These are phyloP conservation scores for Oleoguttula mirabilis DNA, from an alignment of 495 filamentous ascomycete species.

Conservation along the genomic window DNA sequence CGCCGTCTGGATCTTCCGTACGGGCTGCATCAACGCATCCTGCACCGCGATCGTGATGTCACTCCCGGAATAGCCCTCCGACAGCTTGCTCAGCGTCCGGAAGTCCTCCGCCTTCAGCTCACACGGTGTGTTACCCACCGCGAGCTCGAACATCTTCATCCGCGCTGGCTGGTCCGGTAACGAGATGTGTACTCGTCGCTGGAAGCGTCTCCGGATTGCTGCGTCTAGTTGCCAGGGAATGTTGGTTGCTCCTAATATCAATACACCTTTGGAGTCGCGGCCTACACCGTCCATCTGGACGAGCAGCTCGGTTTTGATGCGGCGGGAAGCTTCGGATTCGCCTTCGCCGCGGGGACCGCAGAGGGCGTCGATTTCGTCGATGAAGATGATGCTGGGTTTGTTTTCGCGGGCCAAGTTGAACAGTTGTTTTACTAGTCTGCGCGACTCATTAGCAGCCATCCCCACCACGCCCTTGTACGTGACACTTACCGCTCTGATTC, in stretches of 20 bases:
- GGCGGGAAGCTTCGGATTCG: conserved; percentile 89
- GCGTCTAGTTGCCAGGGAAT: conserved; percentile 98
- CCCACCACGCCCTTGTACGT: no score
- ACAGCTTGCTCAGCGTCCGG: conserved; percentile 61
- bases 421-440: conserved; percentile 86
- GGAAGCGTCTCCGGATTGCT: conserved; percentile 94
- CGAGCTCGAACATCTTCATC: conserved; percentile 94
- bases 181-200: conserved; percentile 88
- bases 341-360: conserved; percentile 95
- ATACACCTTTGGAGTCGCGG: conserved; percentile 80
- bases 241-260: conserved; percentile 94
- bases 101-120: conserved; percentile 70
- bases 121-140: conserved; percentile 81
- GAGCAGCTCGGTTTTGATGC: conserved; percentile 96
- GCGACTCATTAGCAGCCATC: background rate
- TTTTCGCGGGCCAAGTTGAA: conserved; percentile 98
- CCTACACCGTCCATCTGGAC: conserved; percentile 99
- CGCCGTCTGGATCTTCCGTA: conserved; percentile 92
- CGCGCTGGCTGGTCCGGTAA: conserved; percentile 78
- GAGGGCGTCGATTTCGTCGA: conserved; percentile 96
- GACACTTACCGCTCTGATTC: conserved; percentile 77
- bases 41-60: conserved; percentile 96
- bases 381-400: conserved; percentile 97
- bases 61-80: conserved; percentile 87
- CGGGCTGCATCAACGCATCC: conserved; percentile 94